Evolutionary conservation across 2,329 filamentous ascomycete genomes (phyloP), one percentile per base, ranked within the genome.

Genomic region (Xylariaceae sp.): DNA sequence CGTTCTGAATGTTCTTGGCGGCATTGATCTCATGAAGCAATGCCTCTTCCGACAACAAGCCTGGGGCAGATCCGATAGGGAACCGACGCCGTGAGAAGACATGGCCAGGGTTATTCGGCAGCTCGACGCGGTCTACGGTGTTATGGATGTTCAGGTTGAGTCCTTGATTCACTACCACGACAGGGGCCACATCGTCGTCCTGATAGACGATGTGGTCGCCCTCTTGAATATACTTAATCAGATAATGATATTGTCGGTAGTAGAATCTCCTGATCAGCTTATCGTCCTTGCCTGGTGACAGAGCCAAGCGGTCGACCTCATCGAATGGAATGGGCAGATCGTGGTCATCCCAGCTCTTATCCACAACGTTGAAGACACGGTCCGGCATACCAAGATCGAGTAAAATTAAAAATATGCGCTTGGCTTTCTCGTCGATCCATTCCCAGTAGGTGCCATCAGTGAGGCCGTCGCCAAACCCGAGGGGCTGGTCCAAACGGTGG

Each of bases 361-460:
- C 85, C 43, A 89, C 79, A 39, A 87, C 71, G 32, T 78, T 78
- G 55, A 89, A 89, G 45, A 89, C 88, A 59, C 85, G 82, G 52
- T 86, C 82, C 1, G 85, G 78, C 9, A 85, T 72, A 24, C 80
- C 81, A 18, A 88, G 67, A 53, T 89, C 84, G 40, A 80, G 71
- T 19, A 89, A 68, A 30, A 87, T 81, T 35, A 90, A 68, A 55
- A 89, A 89, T 30, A 89, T 69, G 35, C 81, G 74, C 55, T 80
- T 82, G 6, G 83, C 81, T 52, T 82, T 83, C 41, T 78, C 68
- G 35, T 85, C 66, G 43, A 89, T 87, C 82, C 85, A 88, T 57
- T 89, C 84, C 69, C 85, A 81, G 59, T 89, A 89, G 1, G 84
- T 88, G 48, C 83, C 78, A 60, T 87, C 80, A 3, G 84, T 88